phyloP scores from a whole-genome alignment of 192 early-diverging fungal species.

The Backusella westeae region DNA sequence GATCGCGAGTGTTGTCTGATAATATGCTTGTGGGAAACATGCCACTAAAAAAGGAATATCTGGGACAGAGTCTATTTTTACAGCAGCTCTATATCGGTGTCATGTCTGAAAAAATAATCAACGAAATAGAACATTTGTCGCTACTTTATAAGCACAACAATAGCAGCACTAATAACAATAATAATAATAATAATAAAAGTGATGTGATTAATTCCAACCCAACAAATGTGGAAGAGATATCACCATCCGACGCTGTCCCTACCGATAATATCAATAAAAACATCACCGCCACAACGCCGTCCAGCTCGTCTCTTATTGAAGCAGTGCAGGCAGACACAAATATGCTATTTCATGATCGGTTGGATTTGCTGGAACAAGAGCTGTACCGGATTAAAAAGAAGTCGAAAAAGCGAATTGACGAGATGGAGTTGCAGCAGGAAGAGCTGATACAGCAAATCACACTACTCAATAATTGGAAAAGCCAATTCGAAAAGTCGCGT shows the following conservation, averaged over 20 bases:
- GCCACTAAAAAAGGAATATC: conserved; percentile 24
- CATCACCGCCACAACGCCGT: background rate
- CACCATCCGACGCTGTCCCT: background rate
- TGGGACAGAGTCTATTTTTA: conserved; percentile 14
- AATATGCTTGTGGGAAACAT: conserved; percentile 34
- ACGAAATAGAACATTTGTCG: conserved; percentile 1
- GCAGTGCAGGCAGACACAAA: conserved; percentile 5
- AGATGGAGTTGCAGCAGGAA: background rate
- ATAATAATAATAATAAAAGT: background rate
- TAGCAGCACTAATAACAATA: background rate
- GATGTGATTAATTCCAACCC: background rate
- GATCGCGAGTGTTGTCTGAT: conserved; percentile 27
- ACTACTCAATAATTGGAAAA: conserved; percentile 10
- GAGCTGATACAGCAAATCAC: conserved; percentile 12
- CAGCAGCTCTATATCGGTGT: conserved; percentile 24
- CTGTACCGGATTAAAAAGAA: conserved; percentile 14
- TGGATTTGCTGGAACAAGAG: conserved; percentile 33
- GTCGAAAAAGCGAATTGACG: conserved; percentile 14
- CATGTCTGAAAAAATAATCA: conserved; percentile 24
- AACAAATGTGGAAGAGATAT: background rate
- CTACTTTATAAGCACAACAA: background rate
- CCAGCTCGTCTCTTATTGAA: background rate
- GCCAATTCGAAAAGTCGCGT: background rate
- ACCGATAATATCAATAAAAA: background rate
- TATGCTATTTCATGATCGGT: conserved; percentile 30